Base-by-base conservation (phyloP, 2,329 filamentous ascomycete genomes). In the Exserohilum rostratum region DNA sequence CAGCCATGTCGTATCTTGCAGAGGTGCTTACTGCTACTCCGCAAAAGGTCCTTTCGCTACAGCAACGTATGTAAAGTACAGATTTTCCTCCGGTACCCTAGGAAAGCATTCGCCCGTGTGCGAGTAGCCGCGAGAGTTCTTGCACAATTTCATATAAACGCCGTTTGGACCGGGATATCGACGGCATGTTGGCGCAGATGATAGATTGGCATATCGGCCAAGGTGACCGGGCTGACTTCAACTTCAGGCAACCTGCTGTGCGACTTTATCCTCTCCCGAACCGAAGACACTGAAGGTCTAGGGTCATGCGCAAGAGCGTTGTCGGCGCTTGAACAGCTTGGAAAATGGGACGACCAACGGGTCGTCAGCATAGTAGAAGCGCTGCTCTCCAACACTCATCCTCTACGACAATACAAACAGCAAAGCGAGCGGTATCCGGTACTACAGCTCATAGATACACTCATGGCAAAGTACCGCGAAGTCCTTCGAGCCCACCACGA, bases 211-310 rank as follows among this genome's bases (percentile, higher is more conserved):
- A n/a, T 11, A 27, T 35, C 11, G 6, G 20, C 15, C 12, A 29
- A 15, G 12, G 37, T 1, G 11, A 15, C 5, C 12, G 9, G 17
- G 30, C 50, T 57, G 42, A 55, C 39, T 33, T 12, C 33, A 9
- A 50, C 13, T n/a, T 10, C 74, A 85, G 70, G 86, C 59, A 76
- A 77, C 48, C 69, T 89, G 15, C 76, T 89, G 39, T 84, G 82
- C 61, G 82, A 85, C 49, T 89, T 89, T 71, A 80, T 87, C 35
- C 82, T 87, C 53, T 85, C 87, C 61, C 82, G 87, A 20, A 83
- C 88, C 57, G 82, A 87, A 66, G 80, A 81, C 65, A 68, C 65
- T 40, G 79, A 80, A 62, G 78, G 78, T 43, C 69, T 81, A 77
- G 85, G 83, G 50, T 82, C 84, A 40, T 84, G 85, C 39, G 79